Base-by-base conservation (phyloP, 129 eudicot genomes). In the Solidago caesia region DNA sequence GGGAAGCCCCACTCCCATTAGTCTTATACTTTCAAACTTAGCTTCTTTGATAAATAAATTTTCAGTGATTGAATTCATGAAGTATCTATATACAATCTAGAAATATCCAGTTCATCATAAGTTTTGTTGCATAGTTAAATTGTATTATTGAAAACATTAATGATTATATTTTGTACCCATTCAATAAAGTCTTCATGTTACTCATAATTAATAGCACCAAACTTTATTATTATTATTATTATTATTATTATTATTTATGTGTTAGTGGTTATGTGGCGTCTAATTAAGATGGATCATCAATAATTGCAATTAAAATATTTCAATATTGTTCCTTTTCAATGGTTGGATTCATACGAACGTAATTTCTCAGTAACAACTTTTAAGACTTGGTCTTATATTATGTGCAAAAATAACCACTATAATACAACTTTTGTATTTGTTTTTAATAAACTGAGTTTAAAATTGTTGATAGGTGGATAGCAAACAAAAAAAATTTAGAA, bases 121-220 rank as follows among this genome's bases (percentile, higher is more conserved):
- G 8, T n/a, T 14, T 74, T 48, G 78, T 49, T 68, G 75, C 44
- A 75, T 42, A 55, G 9, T 14, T 33, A 33, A 33, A 3, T 70
- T 62, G 61, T 45, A 79, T 72, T 66, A 79, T 79, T 65, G 68
- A 33, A 72, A 59, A 15, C 62, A 12, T 27, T 72, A 79, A 79
- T 79, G 55, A 79, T 79, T 46, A 72, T 63, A 29, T 56, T 79
- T 56, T 72, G 83, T 72, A 65, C 51, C 26, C 52, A 9, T 71
- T 56, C 15, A 12, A 79, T 64, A 55, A 53, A 78, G 39, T 51
- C 41, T 71, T 71, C 47, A 70, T 61, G 29, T 42, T 41, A 61
- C 26, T 60, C 75, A 62, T 70, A 43, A 78, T 55, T 70, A 43
- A 78, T 55, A 48, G 21, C 63, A 52, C 25, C 46, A 39, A 13